Evolutionary conservation across 2,329 filamentous ascomycete species (phyloP).

Genomic region (Aureobasidium sp.): DNA sequence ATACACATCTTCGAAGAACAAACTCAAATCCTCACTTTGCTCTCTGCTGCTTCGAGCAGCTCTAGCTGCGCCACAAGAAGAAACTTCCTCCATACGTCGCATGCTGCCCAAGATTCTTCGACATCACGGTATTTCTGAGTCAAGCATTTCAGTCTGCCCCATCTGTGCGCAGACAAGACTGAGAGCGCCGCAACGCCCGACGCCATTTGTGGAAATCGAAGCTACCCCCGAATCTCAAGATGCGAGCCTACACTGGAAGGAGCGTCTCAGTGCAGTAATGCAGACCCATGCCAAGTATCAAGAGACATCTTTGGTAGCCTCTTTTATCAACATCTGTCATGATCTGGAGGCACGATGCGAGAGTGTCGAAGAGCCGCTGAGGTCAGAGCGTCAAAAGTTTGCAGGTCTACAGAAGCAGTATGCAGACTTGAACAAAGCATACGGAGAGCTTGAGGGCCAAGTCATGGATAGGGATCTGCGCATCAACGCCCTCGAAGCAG

Average conservation of each 20-base stretch:
- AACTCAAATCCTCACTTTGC: slow-evolving; percentile 8
- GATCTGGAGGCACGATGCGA: slow-evolving; percentile 52
- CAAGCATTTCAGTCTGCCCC: neutral
- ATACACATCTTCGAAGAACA: neutral
- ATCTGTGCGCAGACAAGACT: neutral
- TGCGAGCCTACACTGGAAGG: slow-evolving; percentile 43
- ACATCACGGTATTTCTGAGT: slow-evolving; percentile 17
- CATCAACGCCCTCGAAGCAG: slow-evolving; percentile 34
- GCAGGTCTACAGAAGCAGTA: slow-evolving; percentile 31
- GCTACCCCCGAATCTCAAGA: slow-evolving; percentile 31
- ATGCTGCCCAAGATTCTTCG: slow-evolving; percentile 9
- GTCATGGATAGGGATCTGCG: slow-evolving; percentile 31
- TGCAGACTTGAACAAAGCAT: slow-evolving; percentile 30
- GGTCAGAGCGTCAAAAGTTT: slow-evolving; percentile 36
- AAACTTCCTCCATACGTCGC: slow-evolving; percentile 5
- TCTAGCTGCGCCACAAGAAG: slow-evolving; percentile 12
- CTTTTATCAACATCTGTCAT: slow-evolving; percentile 47
- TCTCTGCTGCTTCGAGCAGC: slow-evolving; percentile 14
- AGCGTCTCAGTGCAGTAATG: slow-evolving; percentile 40
- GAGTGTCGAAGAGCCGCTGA: slow-evolving; percentile 48
- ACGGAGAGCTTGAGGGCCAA: slow-evolving; percentile 33
- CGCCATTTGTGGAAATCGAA: slow-evolving; percentile 31
- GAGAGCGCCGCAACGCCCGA: neutral
- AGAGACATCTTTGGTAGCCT: slow-evolving; percentile 41
- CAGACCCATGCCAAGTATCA: slow-evolving; percentile 36